Evolutionary conservation across 2,329 filamentous ascomycete genomes (phyloP).

Genomic region (Talaromyces sp.): DNA sequence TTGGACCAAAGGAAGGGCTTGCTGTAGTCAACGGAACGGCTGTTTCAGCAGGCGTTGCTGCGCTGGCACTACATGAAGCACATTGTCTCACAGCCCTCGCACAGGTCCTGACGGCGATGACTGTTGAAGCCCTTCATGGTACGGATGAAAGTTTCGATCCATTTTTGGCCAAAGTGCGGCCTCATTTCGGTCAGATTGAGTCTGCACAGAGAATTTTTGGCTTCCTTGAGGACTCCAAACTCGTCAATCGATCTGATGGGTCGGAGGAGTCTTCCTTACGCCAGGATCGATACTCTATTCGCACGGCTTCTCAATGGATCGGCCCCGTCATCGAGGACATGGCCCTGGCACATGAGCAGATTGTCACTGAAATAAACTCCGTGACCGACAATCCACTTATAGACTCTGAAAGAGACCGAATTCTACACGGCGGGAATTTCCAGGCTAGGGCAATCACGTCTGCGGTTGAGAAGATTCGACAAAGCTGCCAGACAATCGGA

Average conservation of each 20-base stretch:
- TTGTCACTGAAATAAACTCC: conserved; percentile 59
- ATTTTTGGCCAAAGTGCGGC: conserved; percentile 54
- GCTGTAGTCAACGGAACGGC: conserved; percentile 50
- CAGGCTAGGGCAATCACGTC: conserved; percentile 59
- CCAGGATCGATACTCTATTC: conserved; percentile 61
- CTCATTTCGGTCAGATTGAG: conserved; percentile 58
- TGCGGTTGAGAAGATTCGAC: conserved; percentile 57
- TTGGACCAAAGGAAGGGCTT: conserved; percentile 50
- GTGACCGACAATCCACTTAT: conserved; percentile 63
- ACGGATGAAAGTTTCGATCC: conserved; percentile 49
- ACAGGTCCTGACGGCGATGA: conserved; percentile 54
- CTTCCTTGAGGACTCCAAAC: conserved; percentile 46
- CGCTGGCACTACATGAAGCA: conserved; percentile 48
- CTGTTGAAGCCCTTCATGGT: background rate
- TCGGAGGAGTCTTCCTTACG: too few species aligned
- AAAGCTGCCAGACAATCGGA: conserved; percentile 50
- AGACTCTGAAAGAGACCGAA: conserved; percentile 36
- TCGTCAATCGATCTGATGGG: conserved; percentile 22
- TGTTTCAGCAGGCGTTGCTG: conserved; percentile 41
- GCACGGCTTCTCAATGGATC: conserved; percentile 63
- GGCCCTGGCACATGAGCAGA: conserved; percentile 50
- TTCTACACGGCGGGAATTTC: conserved; percentile 63
- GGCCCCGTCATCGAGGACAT: conserved; percentile 64
- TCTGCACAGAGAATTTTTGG: conserved; percentile 49
- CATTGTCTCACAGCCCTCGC: conserved; percentile 50